Conservation (phyloP, 73 alveolate species). For the Paraurostyla sp. region DNA sequence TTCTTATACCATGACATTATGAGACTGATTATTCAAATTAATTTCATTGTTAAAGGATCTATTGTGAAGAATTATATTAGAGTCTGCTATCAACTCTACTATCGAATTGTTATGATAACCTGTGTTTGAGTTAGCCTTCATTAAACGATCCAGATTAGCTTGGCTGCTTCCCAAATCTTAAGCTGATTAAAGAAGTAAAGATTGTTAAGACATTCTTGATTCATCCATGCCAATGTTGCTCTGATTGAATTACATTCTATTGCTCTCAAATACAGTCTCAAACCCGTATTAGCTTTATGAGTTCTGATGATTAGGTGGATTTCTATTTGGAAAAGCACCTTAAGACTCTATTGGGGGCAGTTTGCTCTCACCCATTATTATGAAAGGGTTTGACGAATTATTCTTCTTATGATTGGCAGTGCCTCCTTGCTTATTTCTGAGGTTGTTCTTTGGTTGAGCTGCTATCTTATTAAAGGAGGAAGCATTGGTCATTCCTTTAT, state of each 20-base stretch:
- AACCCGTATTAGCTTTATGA: background rate
- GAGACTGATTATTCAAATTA: background rate
- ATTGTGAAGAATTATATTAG: background rate
- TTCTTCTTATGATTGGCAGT: background rate
- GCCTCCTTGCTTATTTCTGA: background rate
- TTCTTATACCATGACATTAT: background rate
- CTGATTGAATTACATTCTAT: constrained; percentile 1
- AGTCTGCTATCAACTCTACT: background rate
- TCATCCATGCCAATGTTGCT: constrained; percentile 8
- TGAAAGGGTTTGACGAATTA: constrained; percentile 29
- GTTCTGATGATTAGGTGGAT: background rate
- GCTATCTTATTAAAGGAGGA: background rate
- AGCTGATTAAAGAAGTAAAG: background rate
- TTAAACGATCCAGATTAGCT: background rate
- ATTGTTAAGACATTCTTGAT: constrained; percentile 24
- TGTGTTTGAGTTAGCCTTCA: background rate
- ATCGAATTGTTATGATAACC: background rate
- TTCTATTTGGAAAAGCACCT: background rate
- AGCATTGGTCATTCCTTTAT: background rate
- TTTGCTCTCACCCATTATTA: background rate
- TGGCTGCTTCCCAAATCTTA: background rate
- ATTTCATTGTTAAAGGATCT: background rate
- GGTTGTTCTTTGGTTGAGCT: background rate
- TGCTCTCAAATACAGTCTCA: constrained; percentile 10
- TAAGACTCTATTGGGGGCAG: constrained; percentile 25